Conservation (phyloP, 495 filamentous ascomycete genomes). For the Hypoxylon fuscum region DNA sequence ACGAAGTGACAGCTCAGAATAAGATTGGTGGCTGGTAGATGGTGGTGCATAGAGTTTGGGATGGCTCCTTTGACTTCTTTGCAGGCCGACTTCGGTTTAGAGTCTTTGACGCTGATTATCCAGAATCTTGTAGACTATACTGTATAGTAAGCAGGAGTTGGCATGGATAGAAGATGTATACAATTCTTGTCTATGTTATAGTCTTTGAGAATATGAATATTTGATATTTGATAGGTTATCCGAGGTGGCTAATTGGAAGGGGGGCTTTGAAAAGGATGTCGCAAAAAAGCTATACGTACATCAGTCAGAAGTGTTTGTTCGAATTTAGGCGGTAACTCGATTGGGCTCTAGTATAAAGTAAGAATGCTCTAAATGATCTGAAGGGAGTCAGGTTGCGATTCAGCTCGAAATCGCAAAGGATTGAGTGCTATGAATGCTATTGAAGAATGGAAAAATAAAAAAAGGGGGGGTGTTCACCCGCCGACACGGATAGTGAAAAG, state of each 20-base stretch:
- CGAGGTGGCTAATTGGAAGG: constrained; percentile 4
- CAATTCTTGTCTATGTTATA: constrained; percentile 4
- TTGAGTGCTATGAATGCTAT: neutral
- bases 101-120: constrained; percentile 1
- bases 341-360: constrained; percentile 20
- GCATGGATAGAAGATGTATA: constrained; percentile 11
- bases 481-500: neutral
- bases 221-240: neutral
- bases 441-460: neutral
- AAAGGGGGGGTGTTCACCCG: neutral
- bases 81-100: neutral
- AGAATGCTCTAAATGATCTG: neutral
- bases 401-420: constrained; percentile 5
- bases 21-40: constrained; percentile 15
- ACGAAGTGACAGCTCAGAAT: constrained; percentile 3
- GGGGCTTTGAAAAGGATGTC: neutral
- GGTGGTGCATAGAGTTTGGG: constrained; percentile 23
- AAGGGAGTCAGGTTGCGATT: constrained; percentile 9
- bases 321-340: constrained; percentile 25
- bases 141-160: constrained; percentile 10
- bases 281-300: constrained; percentile 10
- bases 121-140: constrained; percentile 1
- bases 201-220: neutral
- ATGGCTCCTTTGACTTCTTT: constrained; percentile 10
- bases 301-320: constrained; percentile 5